Base-by-base conservation (phyloP, 2,329 filamentous ascomycete genomes). In the Aureobasidium pullulans region DNA sequence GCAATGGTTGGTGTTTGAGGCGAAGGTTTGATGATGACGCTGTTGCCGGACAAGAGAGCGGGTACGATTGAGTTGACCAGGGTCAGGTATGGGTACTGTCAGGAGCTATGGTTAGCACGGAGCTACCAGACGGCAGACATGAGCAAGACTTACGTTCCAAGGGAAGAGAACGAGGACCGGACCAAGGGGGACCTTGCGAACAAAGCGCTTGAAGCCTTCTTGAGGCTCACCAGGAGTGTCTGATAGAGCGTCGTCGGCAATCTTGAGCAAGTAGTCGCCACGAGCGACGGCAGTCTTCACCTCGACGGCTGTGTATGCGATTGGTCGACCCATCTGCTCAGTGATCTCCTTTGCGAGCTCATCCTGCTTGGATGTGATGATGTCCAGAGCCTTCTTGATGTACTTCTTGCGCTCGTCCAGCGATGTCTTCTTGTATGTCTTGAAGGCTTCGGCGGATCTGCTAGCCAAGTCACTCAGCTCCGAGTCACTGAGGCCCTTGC, bases 281-380 rank as follows among this genome's bases (percentile, higher is more conserved):
- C 93, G 84, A 76, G 88, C 89, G 64, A 95, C 83, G 7, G 92
- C 92, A 15, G 93, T 97, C 32, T 84, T 77, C 65, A 97, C 81
- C 77, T 97, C 93, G 66, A 85, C 90, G 48, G 82, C 85, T 0
- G 89, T 89, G 72, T 93, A 96, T 39, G 88, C 83, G 68, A 96
- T 96, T 36, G 93, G 93, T 19, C 93, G 83, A 43, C 93, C 93
- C 92, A 97, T 97, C 77, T 97, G 92, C 71, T 90, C 86, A 0
- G 92, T 96, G 61, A 97, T 77, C 72, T 96, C 92, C 65, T 84
- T 81, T 6, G 88, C 91, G 36, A 97, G 79, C 63, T 85, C 88
- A 84, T 94, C 87, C 72, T 91, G 83, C 71, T 84, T 86, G 52
- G 84, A 81, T 15, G 77, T 74, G 31, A 97, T 79, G 4, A 89